Evolutionary conservation across 1,139 yeast genomes (phyloP).

Genomic region (Candida sp.): DNA sequence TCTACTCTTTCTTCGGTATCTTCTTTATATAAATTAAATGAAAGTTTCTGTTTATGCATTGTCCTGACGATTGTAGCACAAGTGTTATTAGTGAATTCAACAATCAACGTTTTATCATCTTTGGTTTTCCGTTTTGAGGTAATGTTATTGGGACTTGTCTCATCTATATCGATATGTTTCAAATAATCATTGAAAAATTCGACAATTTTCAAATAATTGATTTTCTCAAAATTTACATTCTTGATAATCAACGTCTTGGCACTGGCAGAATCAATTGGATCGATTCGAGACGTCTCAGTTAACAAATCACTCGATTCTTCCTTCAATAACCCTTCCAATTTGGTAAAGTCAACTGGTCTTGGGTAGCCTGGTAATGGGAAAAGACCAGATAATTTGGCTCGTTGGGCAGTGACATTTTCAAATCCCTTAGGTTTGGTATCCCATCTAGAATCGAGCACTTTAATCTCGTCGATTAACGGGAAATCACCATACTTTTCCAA

Average conservation of each 20-base stretch:
- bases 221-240: conserved; percentile 39
- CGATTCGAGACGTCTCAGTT: conserved; percentile 41
- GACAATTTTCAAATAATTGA: conserved; percentile 39
- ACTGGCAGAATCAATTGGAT: conserved; percentile 49
- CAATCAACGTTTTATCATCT: conserved; percentile 36
- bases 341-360: conserved; percentile 52
- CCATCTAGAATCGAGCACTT: conserved; percentile 60
- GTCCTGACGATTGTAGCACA: conserved; percentile 60
- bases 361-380: conserved; percentile 78
- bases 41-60: conserved; percentile 35
- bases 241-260: conserved; percentile 49
- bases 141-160: conserved; percentile 25
- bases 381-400: conserved; percentile 79
- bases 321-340: conserved; percentile 46
- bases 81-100: conserved; percentile 52
- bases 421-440: conserved; percentile 73
- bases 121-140: conserved; percentile 30
- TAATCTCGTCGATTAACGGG: conserved; percentile 25
- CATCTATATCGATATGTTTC: conserved; percentile 29
- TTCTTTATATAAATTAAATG: conserved; percentile 25
- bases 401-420: conserved; percentile 71
- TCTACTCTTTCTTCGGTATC: conserved; percentile 10
- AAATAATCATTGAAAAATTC: conserved; percentile 42
- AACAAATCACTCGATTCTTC: conserved; percentile 40
- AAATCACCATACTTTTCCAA: conserved; percentile 19